phyloP scores from a whole-genome alignment of 768 basidiomycete genomes.

The Suillus hirtellus region DNA sequence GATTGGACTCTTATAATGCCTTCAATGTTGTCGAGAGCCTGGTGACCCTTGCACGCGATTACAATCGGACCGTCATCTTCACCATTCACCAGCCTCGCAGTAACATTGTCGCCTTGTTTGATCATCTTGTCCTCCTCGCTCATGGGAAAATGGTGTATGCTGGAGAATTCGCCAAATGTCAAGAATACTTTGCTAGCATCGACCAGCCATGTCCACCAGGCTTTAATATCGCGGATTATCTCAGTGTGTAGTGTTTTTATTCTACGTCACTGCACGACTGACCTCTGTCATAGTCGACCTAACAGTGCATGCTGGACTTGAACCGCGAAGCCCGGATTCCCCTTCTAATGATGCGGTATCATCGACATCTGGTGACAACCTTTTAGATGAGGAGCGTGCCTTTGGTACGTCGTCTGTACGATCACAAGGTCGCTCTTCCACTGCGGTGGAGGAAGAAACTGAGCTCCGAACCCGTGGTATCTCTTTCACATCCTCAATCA shows the following conservation, averaged over 20 bases:
- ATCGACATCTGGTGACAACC: constrained; percentile 41
- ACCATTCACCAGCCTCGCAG: constrained; percentile 98
- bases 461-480: constrained; percentile 50
- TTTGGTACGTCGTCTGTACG: constrained; percentile 43
- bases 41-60: constrained; percentile 80
- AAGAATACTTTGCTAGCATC: constrained; percentile 72
- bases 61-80: constrained; percentile 94
- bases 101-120: constrained; percentile 95
- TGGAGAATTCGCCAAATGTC: constrained; percentile 72
- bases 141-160: constrained; percentile 85
- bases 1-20: constrained; percentile 94
- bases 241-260: constrained; percentile 61
- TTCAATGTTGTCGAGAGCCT: constrained; percentile 92
- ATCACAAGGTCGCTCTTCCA: constrained; percentile 36
- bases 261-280: background rate
- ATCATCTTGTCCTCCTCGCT: constrained; percentile 85
- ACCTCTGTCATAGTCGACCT: constrained; percentile 56
- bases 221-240: constrained; percentile 95
- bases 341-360: constrained; percentile 49
- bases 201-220: constrained; percentile 88
- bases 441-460: constrained; percentile 43
- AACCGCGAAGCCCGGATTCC: constrained; percentile 29
- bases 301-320: constrained; percentile 60
- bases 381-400: constrained; percentile 73
- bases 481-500: constrained; percentile 55